Percentiles rank a stretch among this genome's conserved stretches.
These are phyloP conservation scores for Warburgia ugandensis DNA, from an alignment of 164 flowering plant species.

Conservation along the genomic window DNA sequence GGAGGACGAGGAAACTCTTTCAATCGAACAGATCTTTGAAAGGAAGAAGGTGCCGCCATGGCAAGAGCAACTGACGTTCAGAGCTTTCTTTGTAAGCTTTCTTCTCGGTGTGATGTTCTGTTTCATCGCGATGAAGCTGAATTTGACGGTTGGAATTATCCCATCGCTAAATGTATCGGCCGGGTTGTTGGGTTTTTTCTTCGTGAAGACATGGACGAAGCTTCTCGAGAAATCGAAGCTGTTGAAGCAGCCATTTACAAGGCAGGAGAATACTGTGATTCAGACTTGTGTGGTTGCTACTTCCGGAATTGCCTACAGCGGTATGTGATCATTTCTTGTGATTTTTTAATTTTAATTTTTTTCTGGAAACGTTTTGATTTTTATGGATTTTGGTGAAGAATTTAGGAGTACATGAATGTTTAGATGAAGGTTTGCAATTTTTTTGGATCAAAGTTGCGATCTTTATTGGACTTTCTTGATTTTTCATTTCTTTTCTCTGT, in stretches of 20 bases:
- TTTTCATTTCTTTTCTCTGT: too few species aligned
- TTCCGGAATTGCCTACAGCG: constrained; percentile 63
- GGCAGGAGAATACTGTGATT: constrained; percentile 74
- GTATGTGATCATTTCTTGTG: too few species aligned
- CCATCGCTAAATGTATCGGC: constrained; percentile 69
- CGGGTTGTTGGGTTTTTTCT: constrained; percentile 53
- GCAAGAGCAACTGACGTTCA: constrained; percentile 42
- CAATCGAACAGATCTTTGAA: constrained; percentile 31
- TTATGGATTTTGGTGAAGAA: too few species aligned
- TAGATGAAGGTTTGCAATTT: too few species aligned
- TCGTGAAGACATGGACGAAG: constrained; percentile 36
- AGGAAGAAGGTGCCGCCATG: constrained; percentile 34
- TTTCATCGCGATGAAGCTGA: constrained; percentile 56
- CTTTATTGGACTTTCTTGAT: too few species aligned
- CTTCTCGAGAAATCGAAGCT: constrained; percentile 26
- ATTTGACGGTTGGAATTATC: constrained; percentile 57
- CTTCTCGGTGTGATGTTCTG: constrained; percentile 36
- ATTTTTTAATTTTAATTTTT: too few species aligned
- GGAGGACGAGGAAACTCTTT: neutral
- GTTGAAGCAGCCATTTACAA: constrained; percentile 48
- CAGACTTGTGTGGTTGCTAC: constrained; percentile 71
- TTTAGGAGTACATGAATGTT: too few species aligned
- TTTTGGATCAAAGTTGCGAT: too few species aligned
- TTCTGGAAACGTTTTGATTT: too few species aligned
- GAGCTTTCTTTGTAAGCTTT: constrained; percentile 37